These are phyloP conservation scores for Sporothrix brasiliensis DNA, from an alignment of 2,329 filamentous ascomycete genomes.

Conservation along the genomic window DNA sequence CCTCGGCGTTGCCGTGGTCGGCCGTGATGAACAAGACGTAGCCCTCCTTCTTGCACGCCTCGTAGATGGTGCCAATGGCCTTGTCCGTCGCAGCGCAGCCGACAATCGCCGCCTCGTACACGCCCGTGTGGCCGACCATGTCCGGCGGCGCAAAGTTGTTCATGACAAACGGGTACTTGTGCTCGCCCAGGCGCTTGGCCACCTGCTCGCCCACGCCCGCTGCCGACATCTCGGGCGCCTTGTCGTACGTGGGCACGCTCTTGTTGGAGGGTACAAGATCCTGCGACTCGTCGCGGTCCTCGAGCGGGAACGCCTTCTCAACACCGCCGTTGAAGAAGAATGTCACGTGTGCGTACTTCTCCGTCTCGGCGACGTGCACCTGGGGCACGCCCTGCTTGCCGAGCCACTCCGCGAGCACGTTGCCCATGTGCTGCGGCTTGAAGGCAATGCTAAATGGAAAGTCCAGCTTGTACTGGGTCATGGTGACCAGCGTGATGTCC, in stretches of 20 bases:
- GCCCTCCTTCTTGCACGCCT: constrained; percentile 88
- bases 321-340: constrained; percentile 99
- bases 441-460: constrained; percentile 93
- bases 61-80: constrained; percentile 89
- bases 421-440: constrained; percentile 91
- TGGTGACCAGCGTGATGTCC: constrained; percentile 81
- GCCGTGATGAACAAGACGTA: constrained; percentile 95
- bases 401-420: constrained; percentile 97
- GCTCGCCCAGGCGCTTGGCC: constrained; percentile 79
- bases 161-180: constrained; percentile 95
- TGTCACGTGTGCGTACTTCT: constrained; percentile 99
- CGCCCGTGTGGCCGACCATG: constrained; percentile 98
- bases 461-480: constrained; percentile 97
- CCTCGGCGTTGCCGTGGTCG: constrained; percentile 97
- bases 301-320: constrained; percentile 91
- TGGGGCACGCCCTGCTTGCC: constrained; percentile 87
- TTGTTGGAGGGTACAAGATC: constrained; percentile 85
- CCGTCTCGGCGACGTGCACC: constrained; percentile 96
- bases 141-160: constrained; percentile 99
- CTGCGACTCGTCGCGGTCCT: constrained; percentile 81
- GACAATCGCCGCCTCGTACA: constrained; percentile 90
- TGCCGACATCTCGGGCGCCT: constrained; percentile 94
- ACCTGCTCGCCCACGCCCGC: constrained; percentile 88
- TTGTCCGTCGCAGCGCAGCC: constrained; percentile 86
- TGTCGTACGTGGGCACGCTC: constrained; percentile 88